Evolutionary conservation across 208 protist species (phyloP).

Genomic region (Naegleria gruberi): DNA sequence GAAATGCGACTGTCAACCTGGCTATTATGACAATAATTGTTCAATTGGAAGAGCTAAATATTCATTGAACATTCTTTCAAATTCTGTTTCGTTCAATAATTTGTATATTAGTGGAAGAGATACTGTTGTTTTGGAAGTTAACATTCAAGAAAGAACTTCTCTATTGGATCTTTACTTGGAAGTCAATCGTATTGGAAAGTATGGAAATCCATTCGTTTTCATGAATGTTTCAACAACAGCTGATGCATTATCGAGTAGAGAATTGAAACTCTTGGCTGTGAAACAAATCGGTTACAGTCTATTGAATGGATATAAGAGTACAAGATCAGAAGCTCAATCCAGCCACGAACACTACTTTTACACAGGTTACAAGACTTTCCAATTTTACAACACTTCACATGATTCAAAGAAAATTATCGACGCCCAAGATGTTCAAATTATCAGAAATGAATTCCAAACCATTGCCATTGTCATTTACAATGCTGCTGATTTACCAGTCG

Average conservation of each 20-base stretch:
- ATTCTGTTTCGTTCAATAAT: neutral
- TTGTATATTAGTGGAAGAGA: neutral
- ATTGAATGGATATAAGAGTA: neutral
- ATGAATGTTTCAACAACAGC: neutral
- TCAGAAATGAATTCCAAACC: neutral
- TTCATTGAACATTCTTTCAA: neutral
- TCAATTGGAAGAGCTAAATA: neutral
- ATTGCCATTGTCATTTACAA: neutral
- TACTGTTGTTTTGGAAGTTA: neutral
- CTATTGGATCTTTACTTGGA: neutral
- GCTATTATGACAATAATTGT: neutral
- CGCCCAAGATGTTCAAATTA: neutral
- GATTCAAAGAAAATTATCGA: neutral
- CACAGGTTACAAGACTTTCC: neutral
- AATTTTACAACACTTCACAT: neutral
- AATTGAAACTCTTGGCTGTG: neutral
- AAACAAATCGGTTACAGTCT: neutral
- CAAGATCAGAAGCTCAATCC: neutral
- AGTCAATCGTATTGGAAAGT: neutral
- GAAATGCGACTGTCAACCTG: neutral
- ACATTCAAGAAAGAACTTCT: neutral
- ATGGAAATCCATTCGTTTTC: neutral
- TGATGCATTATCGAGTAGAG: neutral
- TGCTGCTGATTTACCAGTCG: neutral
- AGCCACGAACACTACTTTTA: neutral